Conservation (phyloP, 768 basidiomycete species). For the Lactarius quietus region DNA sequence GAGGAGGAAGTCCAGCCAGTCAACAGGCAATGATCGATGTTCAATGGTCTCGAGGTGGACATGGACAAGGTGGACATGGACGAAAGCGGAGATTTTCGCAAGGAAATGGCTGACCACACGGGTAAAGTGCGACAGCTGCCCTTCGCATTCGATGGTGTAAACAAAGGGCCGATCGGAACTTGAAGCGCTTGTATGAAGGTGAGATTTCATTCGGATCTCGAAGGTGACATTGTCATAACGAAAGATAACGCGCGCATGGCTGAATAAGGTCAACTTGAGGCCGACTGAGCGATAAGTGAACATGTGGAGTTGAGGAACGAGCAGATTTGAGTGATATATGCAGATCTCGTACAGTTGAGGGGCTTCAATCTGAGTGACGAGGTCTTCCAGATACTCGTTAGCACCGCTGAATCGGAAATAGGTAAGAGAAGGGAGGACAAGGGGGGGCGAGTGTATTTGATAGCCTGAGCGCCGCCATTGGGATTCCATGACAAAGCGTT, state of each 20-base stretch:
- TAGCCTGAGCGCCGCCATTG: background rate
- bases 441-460: background rate
- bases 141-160: background rate
- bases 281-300: background rate
- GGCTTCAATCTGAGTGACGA: background rate
- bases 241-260: background rate
- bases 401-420: background rate
- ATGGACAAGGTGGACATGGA: background rate
- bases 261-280: background rate
- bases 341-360: background rate
- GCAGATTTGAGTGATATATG: background rate
- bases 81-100: background rate
- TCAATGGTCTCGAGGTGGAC: background rate
- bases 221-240: background rate
- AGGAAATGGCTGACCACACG: background rate
- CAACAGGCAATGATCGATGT: too few relatives aligned
- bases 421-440: background rate
- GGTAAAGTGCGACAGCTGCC: background rate
- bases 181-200: background rate
- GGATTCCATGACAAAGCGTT: background rate
- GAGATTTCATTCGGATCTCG: too few relatives aligned
- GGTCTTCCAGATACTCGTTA: constrained; percentile 7
- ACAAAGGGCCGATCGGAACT: background rate
- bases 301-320: background rate
- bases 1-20: background rate